Base-by-base conservation (phyloP, 1,284 basidiomycete species). In the Trametes polyzona region DNA sequence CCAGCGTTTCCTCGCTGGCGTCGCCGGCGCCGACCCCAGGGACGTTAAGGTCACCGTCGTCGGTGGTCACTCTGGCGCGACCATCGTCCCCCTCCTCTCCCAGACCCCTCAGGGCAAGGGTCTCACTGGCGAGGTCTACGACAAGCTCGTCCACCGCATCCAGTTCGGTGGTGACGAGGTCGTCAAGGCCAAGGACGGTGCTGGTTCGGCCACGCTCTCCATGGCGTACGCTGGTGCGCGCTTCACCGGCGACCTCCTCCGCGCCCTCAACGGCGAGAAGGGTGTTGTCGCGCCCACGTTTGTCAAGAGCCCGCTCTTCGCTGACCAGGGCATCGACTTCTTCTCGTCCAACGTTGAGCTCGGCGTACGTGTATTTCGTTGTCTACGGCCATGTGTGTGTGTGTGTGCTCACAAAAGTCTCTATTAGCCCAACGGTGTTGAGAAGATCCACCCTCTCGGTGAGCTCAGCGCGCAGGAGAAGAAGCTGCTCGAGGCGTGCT, bases 111-210 rank as follows among this genome's bases (percentile, higher is more conserved):
- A 79, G 61, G 88, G 90, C 69, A 87, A 90, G 78, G 72, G 65
- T 36, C 72, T 91, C 65, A 80, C 80, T 26, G 93, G 88, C 54
- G 90, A 91, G 71, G 77, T 71, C 30, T 87, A 88, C 72, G 83
- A 86, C 49, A 78, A 81, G 23, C 81, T 97, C 55, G 80, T 95
- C 56, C 81, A 95, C 66, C 89, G 95, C 66, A 96, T 98, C 73
- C 96, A 98, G 77, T 98, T 93, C 70, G 96, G 96, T 67, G 93
- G 93, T 72, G 93, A 95, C 72, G 92, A 95, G 79, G 93, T 95
- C 67, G 93, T 95, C 73, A 86, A 94, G 78, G 93, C 93, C 63
- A 95, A 96, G 80, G 93, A 91, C 69, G 93, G 93, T 66, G 83
- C 90, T 39, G 92, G 93, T 42, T 88, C 85, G 32, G 93, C 93